These are phyloP conservation scores for Ogataea degrootiae DNA, from an alignment of 805 yeast genomes.

Conservation along the genomic window DNA sequence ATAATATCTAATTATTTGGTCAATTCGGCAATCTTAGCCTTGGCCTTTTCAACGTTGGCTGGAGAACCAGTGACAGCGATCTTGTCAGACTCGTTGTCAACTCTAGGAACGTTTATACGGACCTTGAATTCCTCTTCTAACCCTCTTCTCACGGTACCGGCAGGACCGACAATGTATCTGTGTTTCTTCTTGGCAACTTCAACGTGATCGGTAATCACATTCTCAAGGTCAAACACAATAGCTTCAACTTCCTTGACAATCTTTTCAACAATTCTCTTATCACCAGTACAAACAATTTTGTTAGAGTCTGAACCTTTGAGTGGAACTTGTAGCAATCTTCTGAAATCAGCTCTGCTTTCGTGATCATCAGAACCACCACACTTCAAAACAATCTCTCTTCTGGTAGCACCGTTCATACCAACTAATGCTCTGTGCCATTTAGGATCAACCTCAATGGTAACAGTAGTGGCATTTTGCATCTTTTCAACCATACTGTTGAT, in stretches of 20 bases:
- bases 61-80: constrained; percentile 63
- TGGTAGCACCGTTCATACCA: constrained; percentile 72
- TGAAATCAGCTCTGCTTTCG: constrained; percentile 39
- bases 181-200: constrained; percentile 71
- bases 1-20: constrained; percentile 41
- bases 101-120: constrained; percentile 60
- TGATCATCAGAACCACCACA: constrained; percentile 65
- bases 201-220: constrained; percentile 44
- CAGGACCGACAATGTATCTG: constrained; percentile 73
- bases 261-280: constrained; percentile 64
- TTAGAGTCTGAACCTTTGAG: constrained; percentile 54
- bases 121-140: constrained; percentile 69
- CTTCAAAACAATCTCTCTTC: constrained; percentile 65
- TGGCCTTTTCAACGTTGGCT: constrained; percentile 59
- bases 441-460: constrained; percentile 61
- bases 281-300: constrained; percentile 66
- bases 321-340: constrained; percentile 66
- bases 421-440: constrained; percentile 70
- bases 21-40: constrained; percentile 53
- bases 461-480: constrained; percentile 55
- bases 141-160: constrained; percentile 68
- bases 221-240: constrained; percentile 62
- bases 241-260: constrained; percentile 58
- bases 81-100: constrained; percentile 43
- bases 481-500: constrained; percentile 62